These are phyloP conservation scores for Solanum paucissectum DNA, from an alignment of 257 asterid species.

Conservation along the genomic window DNA sequence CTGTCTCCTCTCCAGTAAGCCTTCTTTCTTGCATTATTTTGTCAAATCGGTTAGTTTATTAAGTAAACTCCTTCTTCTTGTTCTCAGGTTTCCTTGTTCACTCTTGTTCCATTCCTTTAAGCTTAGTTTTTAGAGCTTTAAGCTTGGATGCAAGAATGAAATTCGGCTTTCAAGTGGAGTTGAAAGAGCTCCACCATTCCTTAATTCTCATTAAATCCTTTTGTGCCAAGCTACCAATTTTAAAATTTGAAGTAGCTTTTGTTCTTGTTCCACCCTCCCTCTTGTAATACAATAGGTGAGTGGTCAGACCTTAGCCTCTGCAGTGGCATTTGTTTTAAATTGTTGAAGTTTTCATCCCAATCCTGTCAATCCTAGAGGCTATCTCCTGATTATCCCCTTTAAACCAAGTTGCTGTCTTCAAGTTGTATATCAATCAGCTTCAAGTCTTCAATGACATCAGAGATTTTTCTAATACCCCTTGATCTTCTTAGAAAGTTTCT, in stretches of 20 bases:
- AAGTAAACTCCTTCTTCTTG: not conserved
- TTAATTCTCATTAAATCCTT: not conserved
- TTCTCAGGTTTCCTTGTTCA: not conserved
- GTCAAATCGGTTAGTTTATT: not conserved
- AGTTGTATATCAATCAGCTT: not conserved
- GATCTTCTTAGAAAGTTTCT: not conserved
- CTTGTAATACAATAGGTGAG: not conserved
- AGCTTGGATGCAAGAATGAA: not conserved
- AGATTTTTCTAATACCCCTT: not conserved
- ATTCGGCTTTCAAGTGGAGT: not conserved
- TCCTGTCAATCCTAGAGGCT: not conserved
- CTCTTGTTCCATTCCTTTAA: not conserved
- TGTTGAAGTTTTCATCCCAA: not conserved
- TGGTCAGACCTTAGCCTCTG: not conserved
- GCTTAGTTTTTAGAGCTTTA: not conserved
- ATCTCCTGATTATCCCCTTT: not conserved
- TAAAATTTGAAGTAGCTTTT: not conserved
- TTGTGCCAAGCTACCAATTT: not conserved
- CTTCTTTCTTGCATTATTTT: not conserved
- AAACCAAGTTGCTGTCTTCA: not conserved
- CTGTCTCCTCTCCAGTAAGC: not conserved
- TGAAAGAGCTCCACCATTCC: not conserved
- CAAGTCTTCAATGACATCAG: not conserved
- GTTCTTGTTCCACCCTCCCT: not conserved
- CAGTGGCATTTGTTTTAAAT: not conserved